Evolutionary conservation across 169 alveolate genomes (phyloP).

Genomic region (Perkinsus olseni): DNA sequence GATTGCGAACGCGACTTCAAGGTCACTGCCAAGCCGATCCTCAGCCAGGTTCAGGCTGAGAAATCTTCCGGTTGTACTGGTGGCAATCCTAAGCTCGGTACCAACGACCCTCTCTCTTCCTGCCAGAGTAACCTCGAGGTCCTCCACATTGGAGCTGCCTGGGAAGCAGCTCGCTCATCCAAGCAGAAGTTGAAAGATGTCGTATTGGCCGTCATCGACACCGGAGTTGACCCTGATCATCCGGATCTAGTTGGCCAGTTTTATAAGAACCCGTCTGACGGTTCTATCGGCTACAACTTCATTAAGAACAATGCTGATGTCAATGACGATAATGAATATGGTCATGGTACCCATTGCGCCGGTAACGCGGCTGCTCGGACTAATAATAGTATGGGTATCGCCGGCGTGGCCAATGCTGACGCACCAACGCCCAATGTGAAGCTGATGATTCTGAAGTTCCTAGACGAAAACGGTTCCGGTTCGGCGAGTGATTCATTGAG

Average conservation of each 20-base stretch:
- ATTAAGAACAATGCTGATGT: constrained; percentile 27
- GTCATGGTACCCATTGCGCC: constrained; percentile 30
- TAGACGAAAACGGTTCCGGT: constrained; percentile 25
- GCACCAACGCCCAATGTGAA: constrained; percentile 5
- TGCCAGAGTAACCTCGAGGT: constrained; percentile 18
- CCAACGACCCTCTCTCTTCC: constrained; percentile 29
- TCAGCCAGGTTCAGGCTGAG: no score
- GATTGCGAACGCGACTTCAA: no score
- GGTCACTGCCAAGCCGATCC: no score
- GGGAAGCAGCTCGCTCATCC: not conserved
- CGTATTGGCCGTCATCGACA: constrained; percentile 32
- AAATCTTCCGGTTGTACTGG: constrained; percentile 17
- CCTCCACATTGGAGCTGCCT: not conserved
- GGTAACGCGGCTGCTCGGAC: constrained; percentile 38
- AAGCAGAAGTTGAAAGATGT: constrained; percentile 20
- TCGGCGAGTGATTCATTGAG: constrained; percentile 21
- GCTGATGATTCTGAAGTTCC: constrained; percentile 31
- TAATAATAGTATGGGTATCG: constrained; percentile 18
- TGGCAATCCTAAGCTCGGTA: constrained; percentile 21
- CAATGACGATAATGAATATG: constrained; percentile 23
- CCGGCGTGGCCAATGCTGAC: constrained; percentile 18
- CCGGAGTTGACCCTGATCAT: constrained; percentile 31
- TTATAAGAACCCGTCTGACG: constrained; percentile 28
- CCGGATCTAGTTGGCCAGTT: constrained; percentile 31
- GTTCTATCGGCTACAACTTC: constrained; percentile 31